Evolutionary conservation across 768 basidiomycete genomes (phyloP), one percentile per base, ranked within the genome.

Genomic region (Chalciporus piperatus): DNA sequence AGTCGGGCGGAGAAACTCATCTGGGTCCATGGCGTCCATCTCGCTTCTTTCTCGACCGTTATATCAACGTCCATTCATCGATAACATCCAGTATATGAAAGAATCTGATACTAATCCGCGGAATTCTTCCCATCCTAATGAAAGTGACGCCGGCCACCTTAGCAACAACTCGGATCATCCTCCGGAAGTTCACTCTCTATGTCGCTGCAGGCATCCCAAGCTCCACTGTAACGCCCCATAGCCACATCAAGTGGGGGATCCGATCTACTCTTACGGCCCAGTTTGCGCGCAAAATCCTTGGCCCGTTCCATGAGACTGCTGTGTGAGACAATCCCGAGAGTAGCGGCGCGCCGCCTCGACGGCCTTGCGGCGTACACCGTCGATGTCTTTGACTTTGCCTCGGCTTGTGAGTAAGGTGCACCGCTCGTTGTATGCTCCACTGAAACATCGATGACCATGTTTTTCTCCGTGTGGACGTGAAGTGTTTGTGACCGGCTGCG

Each of bases 381-480:
- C 30, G 64, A 66, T 7, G 41, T 35, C 11, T 41, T 48, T 14
- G 43, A 14, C 48, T 41, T 51, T 12, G 43, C 14, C 46, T 47
- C 45, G n/a, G 46, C 35, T 22, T 49, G 30, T 28, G 20, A 20
- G 16, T 50, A 51, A 1, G 57, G 42, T 3, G 52, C 28, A 20
- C 60, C 62, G 3, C 52, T 58, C 4, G 57, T 79, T 0, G 77
- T 77, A 50, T 73, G 70, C 52, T 79, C 73, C 32, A 81, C 73
- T 44, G 75, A 77, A 9, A 81, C 73, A 23, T 71, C 78, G 28
- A 82, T 74, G 41, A 76, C 66, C 55, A 77, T 54, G 48, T 59
- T 68, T 16, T 49, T 62, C 22, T 67, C 69, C 13, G 53, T 57
- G 27, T 67, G 41, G 13, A 70, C 45, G 40, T 74, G 65, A 22